A percentile compares a stretch with the other conserved stretches of the same genome.
Evolutionary conservation across 2,329 filamentous ascomycete genomes (phyloP).

Genomic region (Phialemoniopsis sp.): DNA sequence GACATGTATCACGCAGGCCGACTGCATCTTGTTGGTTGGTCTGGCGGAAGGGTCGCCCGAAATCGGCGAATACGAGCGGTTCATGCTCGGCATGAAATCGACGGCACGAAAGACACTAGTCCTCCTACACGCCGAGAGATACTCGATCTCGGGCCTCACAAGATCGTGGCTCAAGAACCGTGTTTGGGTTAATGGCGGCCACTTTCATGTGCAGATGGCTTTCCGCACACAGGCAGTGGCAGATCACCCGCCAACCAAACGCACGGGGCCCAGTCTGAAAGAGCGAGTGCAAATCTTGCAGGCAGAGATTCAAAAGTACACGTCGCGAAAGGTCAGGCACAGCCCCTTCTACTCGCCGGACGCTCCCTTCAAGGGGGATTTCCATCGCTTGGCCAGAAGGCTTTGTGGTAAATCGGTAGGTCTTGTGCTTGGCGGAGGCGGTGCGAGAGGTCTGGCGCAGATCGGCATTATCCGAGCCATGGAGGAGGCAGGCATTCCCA

Average conservation of each 20-base stretch:
- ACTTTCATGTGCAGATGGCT: constrained; percentile 96
- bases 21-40: constrained; percentile 91
- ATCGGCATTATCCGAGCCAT: constrained; percentile 92
- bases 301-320: constrained; percentile 97
- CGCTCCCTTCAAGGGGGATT: constrained; percentile 92
- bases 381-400: constrained; percentile 84
- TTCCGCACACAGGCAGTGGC: constrained; percentile 75
- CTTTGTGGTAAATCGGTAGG: constrained; percentile 94
- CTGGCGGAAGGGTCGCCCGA: constrained; percentile 84
- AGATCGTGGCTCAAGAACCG: constrained; percentile 87
- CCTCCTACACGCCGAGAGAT: constrained; percentile 82
- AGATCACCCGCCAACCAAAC: constrained; percentile 68
- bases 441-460: constrained; percentile 86
- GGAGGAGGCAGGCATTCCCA: constrained; percentile 93
- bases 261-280: constrained; percentile 81
- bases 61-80: constrained; percentile 95
- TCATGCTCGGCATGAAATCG: constrained; percentile 94
- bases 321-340: constrained; percentile 85
- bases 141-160: constrained; percentile 79
- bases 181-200: constrained; percentile 96
- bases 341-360: constrained; percentile 87
- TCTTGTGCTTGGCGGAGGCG: constrained; percentile 88
- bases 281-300: constrained; percentile 91
- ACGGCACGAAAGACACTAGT: constrained; percentile 93
- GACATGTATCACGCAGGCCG: constrained; percentile 93